Evolutionary conservation across 1,284 basidiomycete genomes (phyloP), one percentile per base, ranked within the genome.

Genomic region (Rhodotorula sp.): DNA sequence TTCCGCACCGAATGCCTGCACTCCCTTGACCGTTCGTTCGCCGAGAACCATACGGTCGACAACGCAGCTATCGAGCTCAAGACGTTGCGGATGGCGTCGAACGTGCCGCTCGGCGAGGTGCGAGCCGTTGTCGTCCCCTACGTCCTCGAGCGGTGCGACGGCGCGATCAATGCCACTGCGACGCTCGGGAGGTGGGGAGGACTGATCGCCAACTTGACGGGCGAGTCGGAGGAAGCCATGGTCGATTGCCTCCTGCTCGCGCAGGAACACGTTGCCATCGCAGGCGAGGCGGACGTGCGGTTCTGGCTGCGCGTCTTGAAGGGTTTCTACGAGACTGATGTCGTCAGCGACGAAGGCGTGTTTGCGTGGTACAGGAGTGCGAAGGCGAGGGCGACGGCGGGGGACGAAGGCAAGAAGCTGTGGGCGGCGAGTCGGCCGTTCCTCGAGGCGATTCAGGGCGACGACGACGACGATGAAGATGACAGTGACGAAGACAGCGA

Each of bases 61-160:
- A 92, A 95, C 81, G 92, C 92, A 1, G 85, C 91, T 0, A 91
- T 95, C 75, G 92, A 95, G 79, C 85, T 95, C 75, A 95, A 94
- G 83, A 95, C 92, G 61, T 85, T 95, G 63, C 88, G 93, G 57
- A 95, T 95, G 93, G 91, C 92, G 53, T 90, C 88, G 74, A 95
- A 95, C 78, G 93, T 94, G 56, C 85, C 90, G 7, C 84, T 93
- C 34, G 83, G 84, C 27, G 85, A 87, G 70, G 92, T 95, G 57
- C 85, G 89, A 62, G 88, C 89, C 79, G 88, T 88, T 22, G 91
- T 93, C 36, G 84, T 94, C 46, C 84, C 84, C 27, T 87, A 86
- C 39, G 84, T 92, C 66, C 88, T 91, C 62, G 86, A 88, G 71
- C 84, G 84, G 67, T 87, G 91, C 48, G 65, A 61, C 19, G 68